Conservation (phyloP, 2,329 filamentous ascomycete species). For the Lachnellula occidentalis region DNA sequence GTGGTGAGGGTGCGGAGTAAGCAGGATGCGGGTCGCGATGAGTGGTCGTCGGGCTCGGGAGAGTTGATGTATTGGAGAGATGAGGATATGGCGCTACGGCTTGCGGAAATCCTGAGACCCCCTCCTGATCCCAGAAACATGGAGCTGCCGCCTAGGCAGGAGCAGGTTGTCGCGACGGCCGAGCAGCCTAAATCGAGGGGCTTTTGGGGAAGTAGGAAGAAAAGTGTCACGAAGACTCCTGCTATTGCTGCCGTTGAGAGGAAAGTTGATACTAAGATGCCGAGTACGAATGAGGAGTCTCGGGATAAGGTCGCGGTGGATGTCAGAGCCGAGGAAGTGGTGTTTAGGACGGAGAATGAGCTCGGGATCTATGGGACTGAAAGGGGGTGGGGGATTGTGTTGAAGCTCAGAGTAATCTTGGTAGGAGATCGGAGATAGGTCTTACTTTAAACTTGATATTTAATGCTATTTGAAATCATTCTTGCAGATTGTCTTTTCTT, state of each 20-base stretch:
- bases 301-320: constrained; percentile 21
- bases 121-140: constrained; percentile 6
- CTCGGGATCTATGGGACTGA: constrained; percentile 50
- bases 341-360: constrained; percentile 64
- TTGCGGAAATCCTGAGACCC: constrained; percentile 22
- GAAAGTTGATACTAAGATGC: background rate
- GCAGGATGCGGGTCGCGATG: constrained; percentile 6
- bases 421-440: background rate
- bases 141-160: constrained; percentile 11
- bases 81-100: constrained; percentile 22
- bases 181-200: constrained; percentile 1
- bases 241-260: background rate
- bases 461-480: background rate
- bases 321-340: constrained; percentile 37
- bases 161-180: background rate
- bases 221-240: constrained; percentile 2
- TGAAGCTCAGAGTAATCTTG: constrained; percentile 18
- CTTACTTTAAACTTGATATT: background rate
- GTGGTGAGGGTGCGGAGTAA: constrained; percentile 20
- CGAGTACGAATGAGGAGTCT: background rate
- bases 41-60: constrained; percentile 1
- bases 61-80: constrained; percentile 23
- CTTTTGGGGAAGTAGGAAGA: constrained; percentile 21
- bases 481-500: too few species aligned
- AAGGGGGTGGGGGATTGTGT: constrained; percentile 25